Base-by-base conservation (phyloP, 441 rosid species). In the Capsella rubella region DNA sequence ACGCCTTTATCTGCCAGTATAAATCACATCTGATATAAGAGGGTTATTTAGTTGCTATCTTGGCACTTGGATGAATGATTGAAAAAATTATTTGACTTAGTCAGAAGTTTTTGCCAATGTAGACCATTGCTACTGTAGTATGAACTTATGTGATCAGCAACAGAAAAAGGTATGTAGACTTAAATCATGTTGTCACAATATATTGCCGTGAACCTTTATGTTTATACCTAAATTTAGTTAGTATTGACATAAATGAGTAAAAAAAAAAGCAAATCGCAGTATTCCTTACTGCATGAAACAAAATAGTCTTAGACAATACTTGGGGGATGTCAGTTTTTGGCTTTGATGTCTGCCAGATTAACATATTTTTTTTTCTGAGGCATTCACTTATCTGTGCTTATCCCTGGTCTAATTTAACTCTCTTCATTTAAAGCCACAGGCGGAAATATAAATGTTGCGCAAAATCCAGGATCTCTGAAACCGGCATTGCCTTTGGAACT, bases 361-460 rank as follows among this genome's bases (percentile, higher is more conserved):
- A 43, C 59, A 61, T 61, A 53, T 3, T 31, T 3, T 21, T 3
- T 21, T 49, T 31, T 15, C 3, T 58, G 2, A 6, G 57, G 28
- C 13, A 21, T 34, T 57, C 9, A 40, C 34, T 21, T 64, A 27
- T 70, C 51, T 50, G 61, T 64, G 56, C 35, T 69, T 27, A 56
- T 69, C 11, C 25, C 54, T 54, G 11, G 31, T 61, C 62, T 78
- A 50, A 82, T 76, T 27, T 73, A 37, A 46, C 46, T 67, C 66
- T 67, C 25, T 78, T 58, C 79, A 72, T 79, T 57, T 76, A 71
- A 82, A 95, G 98, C 93, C 78, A 55, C 85, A 72, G 90, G 86
- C 54, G 95, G 87, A 77, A 83, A 79, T 78, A 81, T 83, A 60
- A 80, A 87, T 79, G 74, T 85, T 64, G 68, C 81, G 34, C 83